Evolutionary conservation across 2,329 filamentous ascomycete species (phyloP).

Genomic region (Chaetomiaceae sp.): DNA sequence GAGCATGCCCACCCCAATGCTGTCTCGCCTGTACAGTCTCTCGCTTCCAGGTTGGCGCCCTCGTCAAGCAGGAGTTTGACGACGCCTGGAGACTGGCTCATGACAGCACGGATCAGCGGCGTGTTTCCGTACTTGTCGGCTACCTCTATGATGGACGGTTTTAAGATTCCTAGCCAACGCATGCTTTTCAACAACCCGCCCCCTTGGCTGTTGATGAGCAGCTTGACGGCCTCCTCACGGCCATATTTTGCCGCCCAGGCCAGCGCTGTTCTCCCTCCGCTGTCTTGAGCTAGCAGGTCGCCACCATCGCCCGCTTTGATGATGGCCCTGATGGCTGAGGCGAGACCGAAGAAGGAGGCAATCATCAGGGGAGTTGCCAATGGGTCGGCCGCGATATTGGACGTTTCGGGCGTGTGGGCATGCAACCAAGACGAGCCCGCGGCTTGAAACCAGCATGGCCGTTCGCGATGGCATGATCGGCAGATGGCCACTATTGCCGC

Average conservation of each 20-base stretch:
- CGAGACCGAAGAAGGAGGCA: slow-evolving; percentile 20
- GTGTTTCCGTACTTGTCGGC: background rate
- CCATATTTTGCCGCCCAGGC: slow-evolving; percentile 13
- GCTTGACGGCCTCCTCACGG: background rate
- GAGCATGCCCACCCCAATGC: too few species aligned
- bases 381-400: background rate
- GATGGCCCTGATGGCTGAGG: slow-evolving; percentile 6
- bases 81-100: background rate
- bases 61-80: slow-evolving; percentile 7
- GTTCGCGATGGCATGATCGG: slow-evolving; percentile 7
- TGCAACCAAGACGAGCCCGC: too few species aligned
- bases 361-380: slow-evolving; percentile 11
- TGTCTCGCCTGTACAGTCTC: too few species aligned
- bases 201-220: background rate
- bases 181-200: background rate
- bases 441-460: slow-evolving; percentile 11
- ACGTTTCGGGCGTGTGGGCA: too few species aligned
- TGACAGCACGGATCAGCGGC: background rate
- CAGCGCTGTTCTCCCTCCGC: background rate
- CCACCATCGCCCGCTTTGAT: background rate
- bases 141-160: background rate
- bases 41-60: background rate
- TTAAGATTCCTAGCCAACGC: background rate
- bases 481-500: slow-evolving; percentile 16
- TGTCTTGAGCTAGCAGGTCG: background rate